These are phyloP conservation scores for Microbotryum intermedium DNA, from an alignment of 1,284 basidiomycete genomes.

Conservation along the genomic window DNA sequence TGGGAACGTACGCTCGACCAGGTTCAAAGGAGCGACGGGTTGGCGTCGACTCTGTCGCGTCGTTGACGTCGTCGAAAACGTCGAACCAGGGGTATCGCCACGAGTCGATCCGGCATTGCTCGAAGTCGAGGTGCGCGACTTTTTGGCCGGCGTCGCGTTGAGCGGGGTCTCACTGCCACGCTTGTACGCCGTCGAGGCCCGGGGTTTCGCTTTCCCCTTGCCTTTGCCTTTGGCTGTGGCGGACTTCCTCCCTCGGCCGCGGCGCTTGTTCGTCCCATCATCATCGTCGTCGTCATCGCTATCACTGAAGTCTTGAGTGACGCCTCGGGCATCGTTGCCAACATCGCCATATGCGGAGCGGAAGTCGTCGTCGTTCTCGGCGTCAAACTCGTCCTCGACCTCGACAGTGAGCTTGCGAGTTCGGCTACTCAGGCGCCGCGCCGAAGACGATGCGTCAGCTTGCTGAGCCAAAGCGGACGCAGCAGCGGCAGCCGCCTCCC, in stretches of 20 bases:
- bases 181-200: background rate
- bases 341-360: background rate
- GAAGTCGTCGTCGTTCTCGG: background rate
- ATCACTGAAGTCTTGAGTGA: background rate
- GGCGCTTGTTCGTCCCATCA: background rate
- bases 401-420: constrained; percentile 11
- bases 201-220: background rate
- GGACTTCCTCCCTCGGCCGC: background rate
- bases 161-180: background rate
- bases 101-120: background rate
- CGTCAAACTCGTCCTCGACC: background rate
- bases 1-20: constrained; percentile 46
- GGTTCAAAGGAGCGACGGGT: constrained; percentile 10
- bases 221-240: background rate
- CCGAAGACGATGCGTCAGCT: too few relatives aligned
- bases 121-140: constrained; percentile 1
- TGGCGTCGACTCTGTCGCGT: constrained; percentile 18
- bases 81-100: background rate
- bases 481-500: too few relatives aligned
- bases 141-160: constrained; percentile 7
- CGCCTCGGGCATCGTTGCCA: background rate
- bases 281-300: constrained; percentile 11
- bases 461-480: too few relatives aligned
- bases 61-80: background rate
- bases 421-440: constrained; percentile 8